A percentile compares a stretch with the other conserved stretches of the same genome.
Conservation (phyloP, 2,329 filamentous ascomycete species). For the Nemania diffusa region DNA sequence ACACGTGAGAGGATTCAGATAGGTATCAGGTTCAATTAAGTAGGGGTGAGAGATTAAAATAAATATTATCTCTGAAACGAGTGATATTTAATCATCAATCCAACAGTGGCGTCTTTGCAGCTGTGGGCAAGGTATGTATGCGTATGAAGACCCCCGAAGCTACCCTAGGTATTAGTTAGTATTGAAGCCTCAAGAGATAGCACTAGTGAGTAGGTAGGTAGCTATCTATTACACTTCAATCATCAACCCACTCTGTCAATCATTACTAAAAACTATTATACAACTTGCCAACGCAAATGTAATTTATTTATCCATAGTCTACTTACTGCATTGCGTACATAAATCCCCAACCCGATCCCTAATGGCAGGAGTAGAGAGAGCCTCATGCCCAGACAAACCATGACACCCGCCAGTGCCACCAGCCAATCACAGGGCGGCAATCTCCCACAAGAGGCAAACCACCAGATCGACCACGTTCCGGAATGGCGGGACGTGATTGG, state of each 20-base stretch:
- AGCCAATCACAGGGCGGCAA: constrained; percentile 27
- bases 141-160: too few relatives aligned
- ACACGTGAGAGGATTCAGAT: too few relatives aligned
- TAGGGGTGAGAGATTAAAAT: neutral
- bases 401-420: neutral
- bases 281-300: too few relatives aligned
- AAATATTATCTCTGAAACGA: neutral
- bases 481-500: constrained; percentile 31
- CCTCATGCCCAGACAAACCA: neutral
- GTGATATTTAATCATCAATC: neutral
- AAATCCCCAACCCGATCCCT: neutral
- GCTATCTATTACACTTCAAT: neutral
- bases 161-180: too few relatives aligned
- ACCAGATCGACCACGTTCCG: constrained; percentile 39
- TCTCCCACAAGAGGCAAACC: constrained; percentile 34
- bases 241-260: neutral
- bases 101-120: neutral
- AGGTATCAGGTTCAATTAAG: neutral
- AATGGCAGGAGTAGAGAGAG: neutral
- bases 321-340: neutral
- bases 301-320: too few relatives aligned
- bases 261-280: neutral
- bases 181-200: neutral
- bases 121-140: too few relatives aligned
- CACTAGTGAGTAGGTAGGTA: neutral